Conservation (phyloP, 495 filamentous ascomycete genomes). For the Neurospora tetraspora region DNA sequence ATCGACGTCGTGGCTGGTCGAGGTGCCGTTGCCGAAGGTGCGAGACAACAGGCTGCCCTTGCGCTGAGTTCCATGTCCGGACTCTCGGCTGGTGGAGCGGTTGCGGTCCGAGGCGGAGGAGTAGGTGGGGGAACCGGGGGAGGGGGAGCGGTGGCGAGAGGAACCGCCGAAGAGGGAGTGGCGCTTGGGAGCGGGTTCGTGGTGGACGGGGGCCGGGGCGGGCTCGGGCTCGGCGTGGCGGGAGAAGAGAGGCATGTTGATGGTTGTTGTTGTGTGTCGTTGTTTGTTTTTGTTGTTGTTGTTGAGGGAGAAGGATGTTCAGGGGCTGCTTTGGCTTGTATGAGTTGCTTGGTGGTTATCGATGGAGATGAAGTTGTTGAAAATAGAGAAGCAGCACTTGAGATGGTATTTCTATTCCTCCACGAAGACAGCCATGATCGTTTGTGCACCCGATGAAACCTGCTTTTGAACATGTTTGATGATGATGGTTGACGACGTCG, state of each 20-base stretch:
- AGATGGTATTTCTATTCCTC: neutral
- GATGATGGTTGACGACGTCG: neutral
- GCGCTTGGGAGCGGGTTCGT: conserved; percentile 22
- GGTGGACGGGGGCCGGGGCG: conserved; percentile 11
- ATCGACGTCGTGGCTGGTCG: conserved; percentile 36
- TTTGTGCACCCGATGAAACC: conserved; percentile 9
- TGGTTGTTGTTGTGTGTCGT: neutral
- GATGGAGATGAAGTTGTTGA: neutral
- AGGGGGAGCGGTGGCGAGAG: conserved; percentile 26
- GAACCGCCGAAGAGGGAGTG: conserved; percentile 32
- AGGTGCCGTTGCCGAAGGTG: conserved; percentile 34
- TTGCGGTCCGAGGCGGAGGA: conserved; percentile 13
- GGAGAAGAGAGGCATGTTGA: conserved; percentile 41
- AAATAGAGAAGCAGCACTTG: neutral
- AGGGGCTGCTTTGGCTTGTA: neutral
- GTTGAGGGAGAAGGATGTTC: neutral
- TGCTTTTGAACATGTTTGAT: conserved; percentile 11
- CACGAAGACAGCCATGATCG: neutral
- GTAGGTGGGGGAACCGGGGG: conserved; percentile 21
- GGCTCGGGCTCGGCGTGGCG: conserved; percentile 33
- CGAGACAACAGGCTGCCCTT: conserved; percentile 28
- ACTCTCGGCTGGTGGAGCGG: conserved; percentile 9
- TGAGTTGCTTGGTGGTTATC: neutral
- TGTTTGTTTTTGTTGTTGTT: neutral
- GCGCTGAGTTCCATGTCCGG: conserved; percentile 7